Evolutionary conservation across 768 basidiomycete genomes (phyloP), one percentile per base, ranked within the genome.

Genomic region (Hysterangium stoloniferum): DNA sequence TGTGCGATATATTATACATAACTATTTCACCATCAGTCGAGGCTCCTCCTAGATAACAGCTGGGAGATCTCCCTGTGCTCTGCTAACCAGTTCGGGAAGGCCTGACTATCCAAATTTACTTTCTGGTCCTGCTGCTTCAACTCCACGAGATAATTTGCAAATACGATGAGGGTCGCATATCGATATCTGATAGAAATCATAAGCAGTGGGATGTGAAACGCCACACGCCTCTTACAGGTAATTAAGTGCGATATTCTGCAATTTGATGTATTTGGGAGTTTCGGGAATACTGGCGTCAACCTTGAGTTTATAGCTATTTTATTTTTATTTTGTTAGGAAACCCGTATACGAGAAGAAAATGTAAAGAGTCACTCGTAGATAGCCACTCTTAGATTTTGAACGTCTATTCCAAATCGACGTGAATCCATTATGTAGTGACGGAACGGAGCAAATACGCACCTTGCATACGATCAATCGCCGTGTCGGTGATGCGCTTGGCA

Each of bases 371-470:
- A 97, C 86, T 95, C 90, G 62, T 90, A 96, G 43, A 99, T 85
- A 0, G 96, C 91, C 64, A 89, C 90, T 31, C 96, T 80, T 33
- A 99, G 71, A 62, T 99, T 99, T 66, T 99, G 96, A 0, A 99
- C 94, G 56, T 94, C 93, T 67, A 25, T 31, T 70, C 65, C 46
- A 54, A 45, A 42, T 55, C 53, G 50, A 56, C 53, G 47, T 20
- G 11, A 20, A 46, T 55, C 52, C 52, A 13, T 12, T 17, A 15
- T 12, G 31, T 38, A 4, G 35, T 20, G 24, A 13, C n/a, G 34
- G 6, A 24, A 40, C n/a, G 34, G 6, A 24, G 29, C 25, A 42
- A 45, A 25, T 40, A 56, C 58, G 27, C n/a, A 54, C 49, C 53
- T 22, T 89, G 86, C 88, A 93, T 92, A 57, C 83, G 67, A 66